Percentiles rank a stretch among this genome's conserved stretches.
These are phyloP conservation scores for Biscogniauxia sp. DNA, from an alignment of 2,329 filamentous ascomycete genomes.

Conservation along the genomic window DNA sequence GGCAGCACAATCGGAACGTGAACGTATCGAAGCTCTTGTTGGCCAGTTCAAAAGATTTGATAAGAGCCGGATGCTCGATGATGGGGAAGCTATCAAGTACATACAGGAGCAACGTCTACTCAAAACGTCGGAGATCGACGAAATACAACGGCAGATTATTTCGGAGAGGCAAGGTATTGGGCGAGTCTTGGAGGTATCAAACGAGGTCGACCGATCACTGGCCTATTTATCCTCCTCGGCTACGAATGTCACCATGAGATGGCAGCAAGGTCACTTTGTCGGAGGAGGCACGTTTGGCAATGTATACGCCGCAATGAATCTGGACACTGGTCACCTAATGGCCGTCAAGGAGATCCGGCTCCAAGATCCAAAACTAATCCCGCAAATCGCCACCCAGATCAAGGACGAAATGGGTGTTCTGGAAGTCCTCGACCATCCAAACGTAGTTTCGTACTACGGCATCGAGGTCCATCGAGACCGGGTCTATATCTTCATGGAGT, in stretches of 20 bases:
- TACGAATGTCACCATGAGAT: conserved; percentile 91
- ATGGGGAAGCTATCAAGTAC: conserved; percentile 77
- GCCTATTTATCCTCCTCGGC: conserved; percentile 92
- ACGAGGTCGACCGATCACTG: conserved; percentile 91
- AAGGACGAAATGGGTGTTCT: conserved; percentile 96
- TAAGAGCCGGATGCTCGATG: conserved; percentile 69
- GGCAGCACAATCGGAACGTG: conserved; percentile 90
- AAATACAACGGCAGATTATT: conserved; percentile 73
- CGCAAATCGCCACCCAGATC: conserved; percentile 89
- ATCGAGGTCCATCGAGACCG: conserved; percentile 98
- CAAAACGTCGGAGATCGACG: conserved; percentile 74
- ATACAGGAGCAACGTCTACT: conserved; percentile 74
- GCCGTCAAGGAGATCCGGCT: conserved; percentile 97
- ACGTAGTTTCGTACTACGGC: conserved; percentile 95
- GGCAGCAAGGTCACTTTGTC: conserved; percentile 98
- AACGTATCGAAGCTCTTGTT: conserved; percentile 76
- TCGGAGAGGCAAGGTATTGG: conserved; percentile 85
- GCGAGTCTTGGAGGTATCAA: conserved; percentile 87
- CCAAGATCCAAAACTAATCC: conserved; percentile 94
- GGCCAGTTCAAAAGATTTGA: conserved; percentile 76
- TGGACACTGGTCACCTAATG: conserved; percentile 95
- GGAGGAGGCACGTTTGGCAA: conserved; percentile 96
- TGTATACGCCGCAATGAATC: conserved; percentile 94
- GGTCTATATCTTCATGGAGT: conserved; percentile 99
- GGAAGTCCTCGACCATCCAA: conserved; percentile 93